phyloP scores from a whole-genome alignment of 768 basidiomycete species.

The Lyophyllum semitale region DNA sequence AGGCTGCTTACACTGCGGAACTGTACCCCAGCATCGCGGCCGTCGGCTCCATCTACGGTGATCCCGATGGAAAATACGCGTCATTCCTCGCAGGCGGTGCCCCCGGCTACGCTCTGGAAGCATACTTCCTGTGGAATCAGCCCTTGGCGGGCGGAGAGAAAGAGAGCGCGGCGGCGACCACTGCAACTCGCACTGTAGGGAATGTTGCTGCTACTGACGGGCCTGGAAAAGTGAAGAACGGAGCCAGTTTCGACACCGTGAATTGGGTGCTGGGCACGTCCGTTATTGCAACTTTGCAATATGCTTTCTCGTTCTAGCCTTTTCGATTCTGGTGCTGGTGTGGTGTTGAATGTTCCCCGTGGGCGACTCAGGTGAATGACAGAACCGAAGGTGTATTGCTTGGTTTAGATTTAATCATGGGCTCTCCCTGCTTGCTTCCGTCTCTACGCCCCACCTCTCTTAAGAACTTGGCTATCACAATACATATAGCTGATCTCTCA shows the following conservation, averaged over 20 bases:
- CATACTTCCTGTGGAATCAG: slow-evolving; percentile 58
- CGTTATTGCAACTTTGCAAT: not conserved
- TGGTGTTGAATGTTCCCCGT: too few species aligned
- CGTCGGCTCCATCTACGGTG: slow-evolving; percentile 61
- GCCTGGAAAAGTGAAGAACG: not conserved
- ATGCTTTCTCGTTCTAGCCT: not conserved
- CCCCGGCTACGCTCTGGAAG: slow-evolving; percentile 41
- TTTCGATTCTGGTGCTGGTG: not conserved
- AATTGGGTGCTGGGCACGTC: not conserved
- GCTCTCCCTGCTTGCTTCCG: too few species aligned
- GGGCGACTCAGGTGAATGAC: too few species aligned
- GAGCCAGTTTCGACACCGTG: not conserved
- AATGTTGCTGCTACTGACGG: not conserved
- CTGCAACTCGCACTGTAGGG: too few species aligned
- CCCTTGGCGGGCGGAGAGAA: slow-evolving; percentile 40
- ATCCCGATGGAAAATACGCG: slow-evolving; percentile 57
- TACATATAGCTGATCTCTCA: too few species aligned
- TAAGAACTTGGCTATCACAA: too few species aligned
- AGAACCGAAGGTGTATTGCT: too few species aligned
- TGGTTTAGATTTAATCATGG: too few species aligned
- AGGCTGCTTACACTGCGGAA: slow-evolving; percentile 44
- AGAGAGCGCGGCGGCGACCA: slow-evolving; percentile 6
- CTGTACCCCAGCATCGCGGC: slow-evolving; percentile 60
- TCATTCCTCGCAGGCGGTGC: slow-evolving; percentile 42
- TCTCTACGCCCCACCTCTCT: too few species aligned